A percentile compares a stretch with the other conserved stretches of the same genome.
These are phyloP conservation scores for Mycena epipterygia DNA, from an alignment of 768 basidiomycete species.

Conservation along the genomic window DNA sequence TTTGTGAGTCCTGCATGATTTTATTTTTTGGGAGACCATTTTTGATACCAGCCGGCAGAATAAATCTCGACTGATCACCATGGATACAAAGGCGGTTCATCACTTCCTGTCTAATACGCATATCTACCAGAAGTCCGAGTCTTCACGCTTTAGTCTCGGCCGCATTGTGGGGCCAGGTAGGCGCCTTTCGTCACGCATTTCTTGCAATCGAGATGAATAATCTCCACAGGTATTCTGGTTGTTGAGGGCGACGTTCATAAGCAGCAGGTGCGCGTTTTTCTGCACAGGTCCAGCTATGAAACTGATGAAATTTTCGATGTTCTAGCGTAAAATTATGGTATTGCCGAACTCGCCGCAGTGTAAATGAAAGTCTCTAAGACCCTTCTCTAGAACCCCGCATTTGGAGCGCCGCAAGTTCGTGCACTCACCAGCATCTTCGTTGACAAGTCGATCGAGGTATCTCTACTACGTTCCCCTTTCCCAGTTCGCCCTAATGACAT, in stretches of 20 bases:
- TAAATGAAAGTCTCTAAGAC: not conserved
- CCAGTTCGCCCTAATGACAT: not conserved
- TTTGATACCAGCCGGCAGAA: not conserved
- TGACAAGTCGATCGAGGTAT: slow-evolving; percentile 51
- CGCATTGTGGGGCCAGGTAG: slow-evolving; percentile 46
- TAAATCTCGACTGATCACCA: slow-evolving; percentile 53
- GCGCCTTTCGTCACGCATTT: not conserved
- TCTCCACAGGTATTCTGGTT: slow-evolving; percentile 49
- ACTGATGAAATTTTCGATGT: not conserved
- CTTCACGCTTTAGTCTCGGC: slow-evolving; percentile 40
- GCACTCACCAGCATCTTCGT: slow-evolving; percentile 57
- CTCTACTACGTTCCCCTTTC: not conserved
- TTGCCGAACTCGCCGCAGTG: too few species aligned
- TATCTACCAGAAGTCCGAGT: slow-evolving; percentile 58
- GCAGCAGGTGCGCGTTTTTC: slow-evolving; percentile 33
- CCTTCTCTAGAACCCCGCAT: slow-evolving; percentile 57
- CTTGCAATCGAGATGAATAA: not conserved
- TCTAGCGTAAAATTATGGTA: slow-evolving; percentile 46
- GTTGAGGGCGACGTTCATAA: slow-evolving; percentile 43
- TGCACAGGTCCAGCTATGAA: not conserved
- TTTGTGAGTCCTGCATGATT: slow-evolving; percentile 54
- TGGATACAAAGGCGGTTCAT: slow-evolving; percentile 62
- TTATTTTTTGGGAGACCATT: not conserved
- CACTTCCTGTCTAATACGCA: slow-evolving; percentile 61
- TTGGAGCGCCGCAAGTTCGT: slow-evolving; percentile 59